Base-by-base conservation (phyloP, 495 filamentous ascomycete genomes). In the Aspergillus diversus region DNA sequence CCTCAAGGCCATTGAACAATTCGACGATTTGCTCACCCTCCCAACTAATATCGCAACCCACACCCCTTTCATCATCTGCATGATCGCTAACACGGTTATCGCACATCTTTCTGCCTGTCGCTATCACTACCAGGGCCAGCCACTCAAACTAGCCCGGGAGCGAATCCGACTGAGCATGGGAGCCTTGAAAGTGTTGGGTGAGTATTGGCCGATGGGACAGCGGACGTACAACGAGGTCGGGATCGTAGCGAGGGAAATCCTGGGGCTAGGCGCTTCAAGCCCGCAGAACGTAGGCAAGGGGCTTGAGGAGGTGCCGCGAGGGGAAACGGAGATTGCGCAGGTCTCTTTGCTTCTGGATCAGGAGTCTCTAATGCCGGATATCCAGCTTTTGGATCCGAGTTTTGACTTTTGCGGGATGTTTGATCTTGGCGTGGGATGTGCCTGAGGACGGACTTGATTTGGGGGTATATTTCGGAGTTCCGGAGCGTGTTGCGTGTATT, bases 11-110 rank as follows among this genome's bases (percentile, higher is more conserved):
- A 70, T 70, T 16, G 57, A 67, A 11, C 50, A 59, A n/a, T 64
- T 67, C 15, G 65, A 67, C 15, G 43, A 67, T 4, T 50, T 70
- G 0, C 46, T 70, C 11, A 65, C 68, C 12, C 63, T 70, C 6
- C 68, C 68, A 7, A 67, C 64, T 1, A 63, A 67, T 12, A 63
- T 70, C 48, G 49, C 55, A 3, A 59, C 48, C 0, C 65, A 70
- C 33, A 65, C 68, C 3, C 68, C 68, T 0, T 70, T 70, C 34
- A 65, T 70, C 17, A 67, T 70, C 33, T 70, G 64, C 59, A 70
- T 70, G 68, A 67, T 70, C 43, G 60, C 68, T n/a, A 70, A 70
- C 52, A 57, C 57, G 4, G 55, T 61, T 13, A 70, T 70, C 50
- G 68, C 68, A 7, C 68, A 70, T 51, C 37, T 70, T 3, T 55